phyloP scores from a whole-genome alignment of 2,329 filamentous ascomycete species.

The Ploettnerulaceae sp. region DNA sequence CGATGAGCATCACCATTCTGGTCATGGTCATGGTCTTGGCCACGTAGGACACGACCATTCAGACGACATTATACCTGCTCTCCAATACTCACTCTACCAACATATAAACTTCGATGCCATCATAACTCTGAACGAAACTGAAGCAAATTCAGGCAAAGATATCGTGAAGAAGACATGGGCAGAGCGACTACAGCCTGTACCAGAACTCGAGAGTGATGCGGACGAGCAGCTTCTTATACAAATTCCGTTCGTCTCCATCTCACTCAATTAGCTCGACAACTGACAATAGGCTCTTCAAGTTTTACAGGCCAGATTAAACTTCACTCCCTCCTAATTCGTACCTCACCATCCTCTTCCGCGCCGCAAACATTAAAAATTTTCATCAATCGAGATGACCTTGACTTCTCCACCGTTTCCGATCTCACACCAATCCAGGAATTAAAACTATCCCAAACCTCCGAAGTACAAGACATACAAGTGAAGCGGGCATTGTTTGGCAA shows the following conservation, averaged over 20 bases:
- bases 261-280: neutral
- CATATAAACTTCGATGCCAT: conserved; percentile 88
- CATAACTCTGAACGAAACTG: conserved; percentile 76
- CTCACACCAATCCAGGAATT: conserved; percentile 68
- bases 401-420: conserved; percentile 73
- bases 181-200: conserved; percentile 64
- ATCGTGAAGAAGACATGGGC: conserved; percentile 90
- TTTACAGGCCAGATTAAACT: conserved; percentile 94
- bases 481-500: conserved; percentile 85
- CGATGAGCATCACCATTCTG: conserved; percentile 37
- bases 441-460: conserved; percentile 69
- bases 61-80: conserved; percentile 85
- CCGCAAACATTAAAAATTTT: conserved; percentile 83
- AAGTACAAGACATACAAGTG: conserved; percentile 83
- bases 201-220: conserved; percentile 77
- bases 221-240: conserved; percentile 94
- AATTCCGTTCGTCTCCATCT: conserved; percentile 62
- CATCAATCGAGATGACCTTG: conserved; percentile 80
- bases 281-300: conserved; percentile 40
- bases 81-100: conserved; percentile 86
- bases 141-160: conserved; percentile 61
- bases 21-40: conserved; percentile 47
- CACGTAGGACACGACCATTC: conserved; percentile 86
- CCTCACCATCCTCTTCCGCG: conserved; percentile 63
- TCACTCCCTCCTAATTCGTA: conserved; percentile 81